A percentile compares a stretch with the other conserved stretches of the same genome.
Conservation (phyloP, 306 rosid genomes). For the Fragaria vesca region DNA sequence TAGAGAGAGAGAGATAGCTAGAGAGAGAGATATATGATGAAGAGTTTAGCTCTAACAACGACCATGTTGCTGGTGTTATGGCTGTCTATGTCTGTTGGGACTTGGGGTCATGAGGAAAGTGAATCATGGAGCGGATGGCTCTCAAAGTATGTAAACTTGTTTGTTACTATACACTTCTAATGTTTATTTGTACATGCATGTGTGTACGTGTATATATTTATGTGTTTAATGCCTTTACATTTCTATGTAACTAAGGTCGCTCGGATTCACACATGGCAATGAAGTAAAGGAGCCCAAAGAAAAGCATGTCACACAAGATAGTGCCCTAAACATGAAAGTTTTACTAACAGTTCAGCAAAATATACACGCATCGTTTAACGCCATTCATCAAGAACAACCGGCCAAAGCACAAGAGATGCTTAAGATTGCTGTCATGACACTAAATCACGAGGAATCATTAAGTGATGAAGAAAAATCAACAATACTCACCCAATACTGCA, state of each 20-base stretch:
- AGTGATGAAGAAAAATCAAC: neutral
- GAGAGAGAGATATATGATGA: neutral
- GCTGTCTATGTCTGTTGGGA: neutral
- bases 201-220: neutral
- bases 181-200: too few species aligned
- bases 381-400: neutral
- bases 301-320: too few species aligned
- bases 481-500: too few species aligned
- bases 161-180: too few species aligned
- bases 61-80: conserved; percentile 3
- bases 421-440: neutral
- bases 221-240: neutral
- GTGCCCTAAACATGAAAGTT: neutral
- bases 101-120: neutral
- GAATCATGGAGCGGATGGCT: neutral
- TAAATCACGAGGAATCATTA: neutral
- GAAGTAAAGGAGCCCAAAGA: neutral
- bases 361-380: neutral
- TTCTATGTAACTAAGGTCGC: neutral
- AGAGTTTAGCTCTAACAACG: neutral
- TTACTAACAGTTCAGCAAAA: neutral
- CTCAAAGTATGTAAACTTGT: neutral
- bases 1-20: neutral
- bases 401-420: neutral
- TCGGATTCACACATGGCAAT: neutral